Evolutionary conservation across 2,329 filamentous ascomycete species (phyloP), one percentile per base, ranked within the genome.

Genomic region (Byssothecium circinans): DNA sequence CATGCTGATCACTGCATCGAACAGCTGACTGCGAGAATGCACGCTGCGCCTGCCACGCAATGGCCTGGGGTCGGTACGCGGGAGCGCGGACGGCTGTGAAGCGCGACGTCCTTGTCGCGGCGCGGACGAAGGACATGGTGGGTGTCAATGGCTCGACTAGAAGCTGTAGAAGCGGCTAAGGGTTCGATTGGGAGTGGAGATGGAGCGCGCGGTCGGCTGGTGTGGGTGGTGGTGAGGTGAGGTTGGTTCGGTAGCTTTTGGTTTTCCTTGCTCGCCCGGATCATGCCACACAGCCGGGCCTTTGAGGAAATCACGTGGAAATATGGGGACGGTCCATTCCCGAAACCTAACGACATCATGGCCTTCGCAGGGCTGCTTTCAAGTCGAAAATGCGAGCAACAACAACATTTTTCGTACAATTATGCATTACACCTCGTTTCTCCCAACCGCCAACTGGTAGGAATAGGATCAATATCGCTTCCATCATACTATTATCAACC

Each of bases 1-100:
- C 83, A 76, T 95, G 89, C 70, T 75, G 75, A 56, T 81, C 77
- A 53, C 58, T 68, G 54, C 60, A 71, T 63, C 60, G 64, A 45
- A 62, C 60, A 45, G 69, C 78, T 60, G 75, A 75, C 65, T 79
- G 80, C 64, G 80, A 80, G 65, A 82, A 79, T 56, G 65, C 61
- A 56, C 66, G 65, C 61, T 65, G 60, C 39, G 61, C 57, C 53
- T 50, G 64, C 62, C 62, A 66, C 43, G 61, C 61, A 60, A 68
- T 53, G 47, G 67, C 59, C 25, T 58, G 57, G 47, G 59, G 61
- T 54, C 67, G 68, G 65, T 59, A 61, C 52, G 57, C 65, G 57
- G 68, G 67, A 57, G 51, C 63, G 53, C 63, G 62, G 45, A 64
- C 54, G 57, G 62, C 65, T 49, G 58, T 57, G 53, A 41, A 10